Conservation (phyloP, 306 rosid genomes). For the Neltuma alba region DNA sequence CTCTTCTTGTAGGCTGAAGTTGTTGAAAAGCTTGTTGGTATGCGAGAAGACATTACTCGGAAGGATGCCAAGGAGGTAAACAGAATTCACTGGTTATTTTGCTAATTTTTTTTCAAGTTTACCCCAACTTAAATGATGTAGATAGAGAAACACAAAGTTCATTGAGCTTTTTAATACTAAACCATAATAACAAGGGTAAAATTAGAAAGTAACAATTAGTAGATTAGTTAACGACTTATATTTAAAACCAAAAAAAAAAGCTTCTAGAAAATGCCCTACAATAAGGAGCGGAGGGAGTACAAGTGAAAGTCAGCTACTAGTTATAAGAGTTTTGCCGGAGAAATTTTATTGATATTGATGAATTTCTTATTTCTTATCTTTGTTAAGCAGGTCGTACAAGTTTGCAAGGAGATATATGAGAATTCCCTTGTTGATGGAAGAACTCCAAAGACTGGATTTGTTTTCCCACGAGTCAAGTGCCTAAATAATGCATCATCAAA, state of each 20-base stretch:
- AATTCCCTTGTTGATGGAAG: constrained; percentile 81
- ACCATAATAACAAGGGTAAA: too few species aligned
- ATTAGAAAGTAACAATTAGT: too few species aligned
- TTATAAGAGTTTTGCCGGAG: background rate
- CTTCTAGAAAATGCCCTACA: too few species aligned
- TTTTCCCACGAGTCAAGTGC: constrained; percentile 76
- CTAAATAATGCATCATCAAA: constrained; percentile 64
- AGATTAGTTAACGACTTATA: too few species aligned
- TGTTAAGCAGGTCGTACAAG: constrained; percentile 82
- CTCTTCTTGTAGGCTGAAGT: constrained; percentile 72
- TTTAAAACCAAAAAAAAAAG: too few species aligned
- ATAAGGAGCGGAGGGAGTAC: too few species aligned
- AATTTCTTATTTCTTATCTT: constrained; percentile 27
- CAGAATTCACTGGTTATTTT: constrained; percentile 20
- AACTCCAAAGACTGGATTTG: constrained; percentile 78
- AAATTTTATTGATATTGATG: background rate
- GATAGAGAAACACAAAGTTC: too few species aligned
- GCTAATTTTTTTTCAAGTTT: too few species aligned
- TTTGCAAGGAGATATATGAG: constrained; percentile 88
- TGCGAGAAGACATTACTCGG: constrained; percentile 91
- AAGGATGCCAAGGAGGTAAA: constrained; percentile 97
- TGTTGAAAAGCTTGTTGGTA: constrained; percentile 90
- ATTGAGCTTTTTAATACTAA: too few species aligned
- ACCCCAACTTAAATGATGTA: too few species aligned
- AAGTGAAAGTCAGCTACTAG: too few species aligned